Conservation (phyloP, 805 yeast genomes). For the Saccharomycopsis oosterbeekiorum region DNA sequence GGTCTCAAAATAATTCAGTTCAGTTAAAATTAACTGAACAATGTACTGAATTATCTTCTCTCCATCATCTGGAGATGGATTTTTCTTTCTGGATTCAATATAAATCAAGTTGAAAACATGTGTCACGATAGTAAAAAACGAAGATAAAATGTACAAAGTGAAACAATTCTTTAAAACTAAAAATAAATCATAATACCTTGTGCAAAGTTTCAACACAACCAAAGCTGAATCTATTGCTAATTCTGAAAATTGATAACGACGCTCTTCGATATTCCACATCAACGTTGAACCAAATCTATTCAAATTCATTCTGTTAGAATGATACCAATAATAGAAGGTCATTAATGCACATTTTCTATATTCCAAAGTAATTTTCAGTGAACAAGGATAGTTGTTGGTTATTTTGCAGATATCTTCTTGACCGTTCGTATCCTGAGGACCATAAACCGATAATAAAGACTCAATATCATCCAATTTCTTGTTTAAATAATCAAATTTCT, state of each 20-base stretch:
- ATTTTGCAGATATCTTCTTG: not conserved
- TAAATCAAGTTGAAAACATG: not conserved
- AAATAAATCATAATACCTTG: not conserved
- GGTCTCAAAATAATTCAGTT: not conserved
- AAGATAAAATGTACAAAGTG: not conserved
- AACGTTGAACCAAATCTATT: not conserved
- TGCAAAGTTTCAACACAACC: not conserved
- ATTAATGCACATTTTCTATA: not conserved
- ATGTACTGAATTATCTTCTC: not conserved
- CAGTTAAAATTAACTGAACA: not conserved
- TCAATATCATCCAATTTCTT: slow-evolving; percentile 1
- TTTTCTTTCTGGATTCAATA: not conserved
- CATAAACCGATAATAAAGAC: not conserved
- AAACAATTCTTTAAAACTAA: not conserved
- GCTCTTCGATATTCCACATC: not conserved
- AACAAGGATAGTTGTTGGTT: not conserved
- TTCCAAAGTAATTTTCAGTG: not conserved
- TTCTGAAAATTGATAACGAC: not conserved
- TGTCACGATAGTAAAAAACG: slow-evolving; percentile 2
- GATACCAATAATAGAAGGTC: not conserved
- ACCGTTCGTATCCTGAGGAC: not conserved
- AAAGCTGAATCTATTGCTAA: not conserved
- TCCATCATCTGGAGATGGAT: not conserved
- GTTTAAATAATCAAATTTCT: not conserved
- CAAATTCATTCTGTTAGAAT: slow-evolving; percentile 3